Conservation (phyloP, 192 early-diverging fungal species). For the Podochytrium sp. region DNA sequence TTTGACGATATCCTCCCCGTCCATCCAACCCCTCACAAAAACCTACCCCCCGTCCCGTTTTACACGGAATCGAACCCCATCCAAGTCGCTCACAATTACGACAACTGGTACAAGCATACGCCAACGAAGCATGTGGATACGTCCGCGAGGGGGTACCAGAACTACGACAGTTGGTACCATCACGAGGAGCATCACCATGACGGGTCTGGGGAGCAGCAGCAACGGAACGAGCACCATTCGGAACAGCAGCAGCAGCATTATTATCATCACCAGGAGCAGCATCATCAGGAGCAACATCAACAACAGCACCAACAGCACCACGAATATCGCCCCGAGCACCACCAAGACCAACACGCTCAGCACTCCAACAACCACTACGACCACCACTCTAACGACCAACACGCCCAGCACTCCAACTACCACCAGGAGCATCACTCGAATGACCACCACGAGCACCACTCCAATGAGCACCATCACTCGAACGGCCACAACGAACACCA, state of each 20-base stretch:
- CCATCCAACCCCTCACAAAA: background rate
- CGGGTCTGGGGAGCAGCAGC: background rate
- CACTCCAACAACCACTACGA: background rate
- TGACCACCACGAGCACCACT: background rate
- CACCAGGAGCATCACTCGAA: background rate
- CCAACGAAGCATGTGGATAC: no score
- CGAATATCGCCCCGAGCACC: background rate
- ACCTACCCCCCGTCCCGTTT: slow-evolving; percentile 9
- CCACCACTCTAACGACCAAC: background rate
- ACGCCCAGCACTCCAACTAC: background rate
- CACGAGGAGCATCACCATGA: background rate
- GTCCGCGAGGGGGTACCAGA: background rate
- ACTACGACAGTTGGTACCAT: background rate
- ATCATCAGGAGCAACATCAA: background rate
- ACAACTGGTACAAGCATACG: slow-evolving; percentile 18
- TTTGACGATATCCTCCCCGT: slow-evolving; percentile 11
- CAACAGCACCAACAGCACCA: background rate
- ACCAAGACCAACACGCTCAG: background rate
- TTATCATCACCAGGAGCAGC: background rate
- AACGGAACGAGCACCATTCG: background rate
- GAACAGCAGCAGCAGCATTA: background rate
- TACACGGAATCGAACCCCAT: slow-evolving; percentile 18
- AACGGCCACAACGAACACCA: background rate
- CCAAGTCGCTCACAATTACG: slow-evolving; percentile 24
- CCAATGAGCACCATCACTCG: background rate